These are phyloP conservation scores for Ottelia alismoides DNA, from an alignment of 106 monocot species.

Conservation along the genomic window DNA sequence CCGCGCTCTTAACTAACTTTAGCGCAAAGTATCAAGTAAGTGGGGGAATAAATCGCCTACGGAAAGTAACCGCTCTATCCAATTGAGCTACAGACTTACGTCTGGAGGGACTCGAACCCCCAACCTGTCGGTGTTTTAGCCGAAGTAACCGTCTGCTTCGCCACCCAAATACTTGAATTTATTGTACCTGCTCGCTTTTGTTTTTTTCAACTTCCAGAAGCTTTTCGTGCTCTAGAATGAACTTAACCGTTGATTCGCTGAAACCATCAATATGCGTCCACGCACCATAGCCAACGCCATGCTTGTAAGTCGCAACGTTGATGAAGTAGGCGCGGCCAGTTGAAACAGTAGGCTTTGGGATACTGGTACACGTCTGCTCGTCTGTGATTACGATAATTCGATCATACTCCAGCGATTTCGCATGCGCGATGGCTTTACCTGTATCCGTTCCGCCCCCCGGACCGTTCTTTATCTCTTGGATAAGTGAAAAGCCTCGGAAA, in stretches of 20 bases:
- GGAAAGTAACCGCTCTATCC: too few species aligned
- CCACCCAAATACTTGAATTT: too few species aligned
- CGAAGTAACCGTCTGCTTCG: too few species aligned
- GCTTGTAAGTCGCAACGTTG: neutral
- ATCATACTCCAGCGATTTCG: neutral
- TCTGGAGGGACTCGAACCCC: too few species aligned
- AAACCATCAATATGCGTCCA: neutral
- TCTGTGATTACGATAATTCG: neutral
- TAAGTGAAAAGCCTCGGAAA: neutral
- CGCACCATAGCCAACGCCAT: neutral
- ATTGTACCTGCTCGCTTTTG: too few species aligned
- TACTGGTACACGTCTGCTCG: neutral
- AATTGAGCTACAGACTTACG: too few species aligned
- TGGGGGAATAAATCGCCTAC: too few species aligned
- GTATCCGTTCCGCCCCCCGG: neutral
- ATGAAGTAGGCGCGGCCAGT: neutral
- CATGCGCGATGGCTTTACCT: neutral
- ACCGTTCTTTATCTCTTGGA: neutral
- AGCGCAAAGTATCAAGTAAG: too few species aligned
- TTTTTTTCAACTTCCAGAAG: too few species aligned
- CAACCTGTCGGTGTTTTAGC: too few species aligned
- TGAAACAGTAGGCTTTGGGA: neutral
- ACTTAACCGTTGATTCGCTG: neutral
- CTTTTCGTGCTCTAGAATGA: neutral
- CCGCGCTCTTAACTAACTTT: too few species aligned